Conservation (phyloP, 805 yeast genomes). For the Schizosaccharomyces osmophilus region DNA sequence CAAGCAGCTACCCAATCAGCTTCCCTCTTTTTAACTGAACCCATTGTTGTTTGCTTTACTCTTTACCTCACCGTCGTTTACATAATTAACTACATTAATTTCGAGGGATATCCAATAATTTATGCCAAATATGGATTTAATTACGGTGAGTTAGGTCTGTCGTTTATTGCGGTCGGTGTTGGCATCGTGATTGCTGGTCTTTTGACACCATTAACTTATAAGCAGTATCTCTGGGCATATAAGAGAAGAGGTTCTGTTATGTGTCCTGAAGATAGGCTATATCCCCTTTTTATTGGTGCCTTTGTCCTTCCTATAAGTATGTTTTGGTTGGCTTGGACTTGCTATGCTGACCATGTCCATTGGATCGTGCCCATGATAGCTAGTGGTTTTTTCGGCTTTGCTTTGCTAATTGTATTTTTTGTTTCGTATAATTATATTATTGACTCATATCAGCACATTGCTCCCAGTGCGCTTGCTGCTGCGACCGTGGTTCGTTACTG, state of each 20-base stretch:
- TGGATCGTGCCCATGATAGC: constrained; percentile 48
- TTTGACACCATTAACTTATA: background rate
- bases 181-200: constrained; percentile 17
- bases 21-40: constrained; percentile 46
- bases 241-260: background rate
- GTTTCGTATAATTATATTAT: constrained; percentile 19
- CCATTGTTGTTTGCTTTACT: constrained; percentile 37
- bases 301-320: constrained; percentile 33
- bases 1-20: constrained; percentile 29
- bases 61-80: constrained; percentile 28
- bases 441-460: constrained; percentile 22
- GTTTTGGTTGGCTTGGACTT: constrained; percentile 53
- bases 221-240: background rate
- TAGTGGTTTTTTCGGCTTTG: constrained; percentile 22
- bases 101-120: constrained; percentile 31
- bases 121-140: constrained; percentile 24
- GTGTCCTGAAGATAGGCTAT: constrained; percentile 9
- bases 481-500: constrained; percentile 33
- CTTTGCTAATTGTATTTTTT: constrained; percentile 18
- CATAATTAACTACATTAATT: constrained; percentile 30
- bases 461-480: constrained; percentile 68
- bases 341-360: constrained; percentile 23
- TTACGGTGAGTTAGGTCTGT: constrained; percentile 28
- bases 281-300: constrained; percentile 26
- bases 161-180: constrained; percentile 37